Evolutionary conservation across 2,329 filamentous ascomycete species (phyloP), one percentile per base, ranked within the genome.

Genomic region (Sarocladiaceae sp.): DNA sequence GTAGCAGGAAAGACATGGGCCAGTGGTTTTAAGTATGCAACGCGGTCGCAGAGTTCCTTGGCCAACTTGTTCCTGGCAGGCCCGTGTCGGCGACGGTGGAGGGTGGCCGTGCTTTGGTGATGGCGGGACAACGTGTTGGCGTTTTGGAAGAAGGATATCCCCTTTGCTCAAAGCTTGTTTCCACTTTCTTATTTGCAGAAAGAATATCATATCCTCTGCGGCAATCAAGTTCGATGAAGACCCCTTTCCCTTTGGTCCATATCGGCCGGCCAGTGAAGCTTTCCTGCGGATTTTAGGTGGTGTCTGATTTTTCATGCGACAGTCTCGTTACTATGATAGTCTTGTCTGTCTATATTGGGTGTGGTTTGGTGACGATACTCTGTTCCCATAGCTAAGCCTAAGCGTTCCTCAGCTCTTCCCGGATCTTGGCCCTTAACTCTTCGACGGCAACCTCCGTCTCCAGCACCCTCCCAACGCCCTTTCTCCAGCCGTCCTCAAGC

Each of bases 381-480:
- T n/a, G n/a, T 35, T 11, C 7, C 18, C 33, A 6, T 21, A 6
- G n/a, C 19, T 10, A 29, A 12, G 37, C 9, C 24, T 21, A 15
- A 10, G 21, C 24, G 19, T 55, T 59, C 59, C 62, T 72, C 62
- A 82, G 73, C 59, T 74, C 73, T 54, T 83, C 79, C 48, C 88
- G 58, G 43, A 88, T 78, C 63, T 86, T 75, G 53, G 69, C 68
- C 58, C 80, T 73, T 55, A 96, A 56, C 40, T 72, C 74, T 65
- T 95, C 87, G 9, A 83, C 83, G 0, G 89, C 93, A 44, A 91
- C 74, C 70, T 96, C 88, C 0, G 87, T 86, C 75, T 96, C 89
- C 31, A 97, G 67, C 37, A 93, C 82, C 48, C 80, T 76, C 3
- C 85, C 85, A 2, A 97, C 78, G 19, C 87, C 87, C 41, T 71